Evolutionary conservation across 2,329 filamentous ascomycete species (phyloP), one percentile per base, ranked within the genome.

Genomic region (Cordyceps sp.): DNA sequence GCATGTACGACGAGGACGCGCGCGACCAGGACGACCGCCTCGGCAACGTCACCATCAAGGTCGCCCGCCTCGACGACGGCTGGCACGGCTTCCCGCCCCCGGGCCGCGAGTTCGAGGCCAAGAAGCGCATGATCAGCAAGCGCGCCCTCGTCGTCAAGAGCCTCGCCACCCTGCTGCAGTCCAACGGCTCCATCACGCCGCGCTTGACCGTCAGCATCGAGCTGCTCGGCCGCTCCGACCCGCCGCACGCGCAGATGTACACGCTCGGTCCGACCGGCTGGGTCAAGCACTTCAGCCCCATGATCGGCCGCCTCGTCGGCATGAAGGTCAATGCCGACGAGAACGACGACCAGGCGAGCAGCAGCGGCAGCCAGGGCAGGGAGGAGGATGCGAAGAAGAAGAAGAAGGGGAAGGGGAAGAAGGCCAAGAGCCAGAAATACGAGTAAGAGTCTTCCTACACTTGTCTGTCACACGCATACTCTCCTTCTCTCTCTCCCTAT

Each of bases 1-100:
- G 82, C 33, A 57, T 96, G 14, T 92, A 86, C 54, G 88, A 96
- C 46, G 88, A 96, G 52, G 88, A 96, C 54, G 73, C 76, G 22
- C 72, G 77, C 2, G 82, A 94, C 49, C 73, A 79, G 41, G 80
- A 96, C 48, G 88, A 96, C 54, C 69, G 83, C 18, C 65, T 96
- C 15, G 88, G 88, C 10, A 92, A 90, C 46, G 82, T 83, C 4
- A 84, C 84, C 29, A 60, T 93, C 33, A 55, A 68, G 14, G 71
- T 80, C 0, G 55, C 64, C 10, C 48, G 55, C 2, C 49, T 93
- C 6, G 61, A 60, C 30, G 71, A 78, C 26, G 52, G 64, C 25
- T 92, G 82, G 82, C 44, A 58, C 8, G 81, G 80, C 0, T 68
- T 86, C 31, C 64, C 66, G 4, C 63, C 77, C 3, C 57, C 59